Percentiles rank a stretch among this genome's conserved stretches.
phyloP scores from a whole-genome alignment of 2,329 filamentous ascomycete species.

The Colletotrichum tofieldiae region DNA sequence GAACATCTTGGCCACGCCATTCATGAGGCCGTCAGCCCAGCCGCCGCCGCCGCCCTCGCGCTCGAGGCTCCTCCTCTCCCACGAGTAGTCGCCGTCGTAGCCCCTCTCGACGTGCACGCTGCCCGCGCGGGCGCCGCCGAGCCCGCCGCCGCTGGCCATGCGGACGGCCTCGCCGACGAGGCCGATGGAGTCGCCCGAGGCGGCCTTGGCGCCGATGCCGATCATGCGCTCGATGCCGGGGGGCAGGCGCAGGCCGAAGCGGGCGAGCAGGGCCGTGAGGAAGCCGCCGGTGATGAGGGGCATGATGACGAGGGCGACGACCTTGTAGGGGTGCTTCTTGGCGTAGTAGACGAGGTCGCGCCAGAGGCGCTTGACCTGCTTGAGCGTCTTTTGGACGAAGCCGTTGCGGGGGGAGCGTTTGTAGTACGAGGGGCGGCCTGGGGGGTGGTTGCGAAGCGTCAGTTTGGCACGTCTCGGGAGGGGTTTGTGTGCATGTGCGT shows the following conservation, averaged over 20 bases:
- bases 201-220: constrained; percentile 66
- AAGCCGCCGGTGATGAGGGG: constrained; percentile 89
- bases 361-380: constrained; percentile 83
- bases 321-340: constrained; percentile 87
- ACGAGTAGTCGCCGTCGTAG: constrained; percentile 53
- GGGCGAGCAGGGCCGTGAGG: constrained; percentile 81
- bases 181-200: constrained; percentile 63
- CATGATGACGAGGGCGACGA: constrained; percentile 89
- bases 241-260: constrained; percentile 86
- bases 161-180: constrained; percentile 70
- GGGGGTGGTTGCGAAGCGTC: not conserved
- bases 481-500: too few relatives aligned
- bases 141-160: constrained; percentile 61
- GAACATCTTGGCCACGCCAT: constrained; percentile 60
- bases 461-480: not conserved
- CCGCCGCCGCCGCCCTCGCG: constrained; percentile 48
- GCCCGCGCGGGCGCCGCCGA: constrained; percentile 40
- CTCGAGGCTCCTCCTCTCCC: constrained; percentile 57
- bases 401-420: constrained; percentile 86
- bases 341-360: constrained; percentile 87
- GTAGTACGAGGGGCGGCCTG: constrained; percentile 76
- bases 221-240: constrained; percentile 72
- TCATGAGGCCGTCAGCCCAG: constrained; percentile 55
- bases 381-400: constrained; percentile 82
- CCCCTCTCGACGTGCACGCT: constrained; percentile 54